Evolutionary conservation across 2,329 filamentous ascomycete genomes (phyloP), one percentile per base, ranked within the genome.

Genomic region (Phialophora verrucosa): DNA sequence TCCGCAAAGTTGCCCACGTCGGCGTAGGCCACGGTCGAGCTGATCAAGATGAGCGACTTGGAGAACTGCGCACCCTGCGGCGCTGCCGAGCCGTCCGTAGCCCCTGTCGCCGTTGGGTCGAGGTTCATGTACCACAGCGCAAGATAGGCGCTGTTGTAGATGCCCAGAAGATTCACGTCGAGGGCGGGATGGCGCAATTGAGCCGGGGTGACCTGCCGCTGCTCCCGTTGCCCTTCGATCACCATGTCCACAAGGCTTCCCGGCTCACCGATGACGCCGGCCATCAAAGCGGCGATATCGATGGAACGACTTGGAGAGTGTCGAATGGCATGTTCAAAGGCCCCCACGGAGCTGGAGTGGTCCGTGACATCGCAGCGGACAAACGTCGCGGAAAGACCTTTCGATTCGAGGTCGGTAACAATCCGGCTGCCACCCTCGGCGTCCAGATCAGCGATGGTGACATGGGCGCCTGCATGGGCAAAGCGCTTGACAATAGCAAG

Each of bases 401-500:
- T 31, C n/a, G 25, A 27, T 12, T 50, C 8, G 32, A 66, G 47
- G 7, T 44, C 51, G 14, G 12, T 10, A 10, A 47, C 64, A 4
- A 51, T 14, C 2, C 8, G 10, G 20, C 20, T 25, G n/a, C 65
- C 65, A 14, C 31, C 49, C 10, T 50, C n/a, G 27, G 32, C 25
- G 8, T 59, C 20, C 20, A 69, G 14, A 23, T 71, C 70, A 38
- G 74, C 78, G 67, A 81, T 77, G 0, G 79, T 81, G 3, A 81
- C 78, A 63, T 75, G 81, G 3, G 79, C 78, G 7, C 79, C 79
- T 8, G 76, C 74, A 4, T 69, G 72, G 8, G 73, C 75, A 62
- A 80, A 81, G 7, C 75, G 75, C 3, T 75, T 69, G 0, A 77
- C 75, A 25, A 75, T 79, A 0, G 72, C 73, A 65, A 80, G 76